Evolutionary conservation across 768 basidiomycete species (phyloP), one percentile per base, ranked within the genome.

Genomic region (Gloeophyllum trabeum): DNA sequence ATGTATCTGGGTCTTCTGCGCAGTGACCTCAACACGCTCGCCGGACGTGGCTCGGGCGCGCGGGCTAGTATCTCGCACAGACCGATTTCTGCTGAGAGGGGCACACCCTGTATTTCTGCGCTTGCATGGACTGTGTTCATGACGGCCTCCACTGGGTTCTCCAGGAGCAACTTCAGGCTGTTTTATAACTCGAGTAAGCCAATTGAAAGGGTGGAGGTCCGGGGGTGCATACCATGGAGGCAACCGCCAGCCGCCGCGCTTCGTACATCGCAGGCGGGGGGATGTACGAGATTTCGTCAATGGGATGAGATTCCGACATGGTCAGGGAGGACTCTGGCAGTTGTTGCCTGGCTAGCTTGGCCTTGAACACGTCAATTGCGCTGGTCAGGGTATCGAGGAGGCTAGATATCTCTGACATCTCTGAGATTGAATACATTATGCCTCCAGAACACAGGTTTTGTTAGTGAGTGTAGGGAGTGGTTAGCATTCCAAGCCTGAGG

Each of bases 341-440:
- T 38, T 57, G 53, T 40, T 61, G 61, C 16, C 59, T 55, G 19
- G 54, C 54, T 22, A 64, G 52, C 47, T 64, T 64, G 5, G 59
- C 58, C 48, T 63, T 63, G 56, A 63, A 62, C 21, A 51, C 50
- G 42, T 66, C 62, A 32, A 66, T 58, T 10, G 65, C 65, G 26
- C 43, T 49, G 43, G 64, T 66, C 44, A 66, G 59, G 26, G 65
- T 63, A 40, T 52, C 54, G 47, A 64, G 64, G 25, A 66, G 60
- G 49, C 61, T 61, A 30, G 57, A 57, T 30, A 66, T 50, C n/a
- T n/a, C n/a, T n/a, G n/a, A n/a, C n/a, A n/a, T n/a, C 51, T 66
- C 63, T 34, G 65, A 64, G 39, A 59, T n/a, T n/a, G n/a, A n/a
- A n/a, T n/a, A n/a, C n/a, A n/a, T n/a, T n/a, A n/a, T n/a, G n/a